Evolutionary conservation across 495 filamentous ascomycete species (phyloP).

Genomic region (Pyronema omphalodes): DNA sequence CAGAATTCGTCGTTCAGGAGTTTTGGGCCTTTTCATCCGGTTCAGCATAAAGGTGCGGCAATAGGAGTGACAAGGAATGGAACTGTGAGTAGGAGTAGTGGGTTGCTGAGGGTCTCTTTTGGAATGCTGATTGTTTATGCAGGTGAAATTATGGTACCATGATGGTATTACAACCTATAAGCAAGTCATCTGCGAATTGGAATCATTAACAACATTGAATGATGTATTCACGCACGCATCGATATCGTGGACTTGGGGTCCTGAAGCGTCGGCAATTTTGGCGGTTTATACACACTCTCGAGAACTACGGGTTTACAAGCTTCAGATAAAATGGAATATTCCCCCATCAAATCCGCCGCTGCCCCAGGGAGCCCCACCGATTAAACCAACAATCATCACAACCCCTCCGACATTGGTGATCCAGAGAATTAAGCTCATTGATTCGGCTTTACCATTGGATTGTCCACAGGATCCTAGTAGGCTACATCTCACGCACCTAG

Average conservation of each 20-base stretch:
- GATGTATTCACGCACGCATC: constrained; percentile 24
- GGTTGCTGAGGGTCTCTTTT: neutral
- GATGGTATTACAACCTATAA: constrained; percentile 17
- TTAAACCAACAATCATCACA: constrained; percentile 9
- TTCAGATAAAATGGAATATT: constrained; percentile 18
- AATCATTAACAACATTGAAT: constrained; percentile 15
- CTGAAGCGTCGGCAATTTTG: constrained; percentile 5
- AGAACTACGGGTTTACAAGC: constrained; percentile 21
- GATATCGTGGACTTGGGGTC: constrained; percentile 23
- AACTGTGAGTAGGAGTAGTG: constrained; percentile 7
- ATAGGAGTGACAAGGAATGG: constrained; percentile 22
- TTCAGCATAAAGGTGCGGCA: constrained; percentile 17
- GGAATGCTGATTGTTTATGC: neutral
- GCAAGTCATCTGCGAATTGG: constrained; percentile 18
- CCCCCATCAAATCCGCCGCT: constrained; percentile 3
- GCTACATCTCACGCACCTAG: constrained; percentile 18
- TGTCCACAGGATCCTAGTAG: constrained; percentile 12
- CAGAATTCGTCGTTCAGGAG: constrained; percentile 12
- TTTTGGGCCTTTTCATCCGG: constrained; percentile 19
- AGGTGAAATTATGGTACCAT: constrained; percentile 24
- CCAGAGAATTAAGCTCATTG: constrained; percentile 19
- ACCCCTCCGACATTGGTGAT: constrained; percentile 13
- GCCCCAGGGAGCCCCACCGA: constrained; percentile 9
- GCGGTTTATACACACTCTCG: constrained; percentile 22
- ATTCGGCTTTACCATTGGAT: constrained; percentile 15